Evolutionary conservation across 805 yeast genomes (phyloP).

Genomic region (Saccharomycopsis guyanensis): DNA sequence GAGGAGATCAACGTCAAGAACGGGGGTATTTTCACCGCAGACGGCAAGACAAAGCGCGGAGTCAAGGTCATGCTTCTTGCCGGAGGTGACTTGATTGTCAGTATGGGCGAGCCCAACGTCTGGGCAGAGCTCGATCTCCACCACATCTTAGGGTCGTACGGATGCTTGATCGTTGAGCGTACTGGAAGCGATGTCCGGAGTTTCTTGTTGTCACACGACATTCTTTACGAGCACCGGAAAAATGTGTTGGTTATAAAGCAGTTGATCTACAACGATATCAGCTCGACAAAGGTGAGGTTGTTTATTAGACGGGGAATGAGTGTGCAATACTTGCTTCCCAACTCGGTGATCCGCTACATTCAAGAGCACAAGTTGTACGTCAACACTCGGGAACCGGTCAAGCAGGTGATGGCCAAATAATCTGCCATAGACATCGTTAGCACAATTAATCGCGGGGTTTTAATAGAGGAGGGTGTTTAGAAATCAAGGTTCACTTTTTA

Average conservation of each 20-base stretch:
- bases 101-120: slow-evolving; percentile 99
- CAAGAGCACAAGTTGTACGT: slow-evolving; percentile 85
- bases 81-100: slow-evolving; percentile 95
- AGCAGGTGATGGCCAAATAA: slow-evolving; percentile 47
- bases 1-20: slow-evolving; percentile 87
- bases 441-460: no score
- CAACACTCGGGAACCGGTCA: slow-evolving; percentile 87
- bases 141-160: slow-evolving; percentile 92
- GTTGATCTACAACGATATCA: slow-evolving; percentile 90
- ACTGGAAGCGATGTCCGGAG: slow-evolving; percentile 95
- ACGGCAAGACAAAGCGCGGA: slow-evolving; percentile 59
- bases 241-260: slow-evolving; percentile 93
- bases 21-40: slow-evolving; percentile 65
- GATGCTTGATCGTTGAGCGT: slow-evolving; percentile 93
- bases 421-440: neutral
- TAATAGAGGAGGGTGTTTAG: no score
- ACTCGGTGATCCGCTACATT: slow-evolving; percentile 88
- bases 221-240: slow-evolving; percentile 93
- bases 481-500: no score
- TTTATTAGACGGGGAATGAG: slow-evolving; percentile 94
- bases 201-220: slow-evolving; percentile 86
- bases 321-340: slow-evolving; percentile 89
- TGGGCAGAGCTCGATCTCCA: slow-evolving; percentile 97
- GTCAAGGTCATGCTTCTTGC: slow-evolving; percentile 94
- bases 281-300: slow-evolving; percentile 88